Percentiles rank a stretch among this genome's conserved stretches.
Evolutionary conservation across 2,329 filamentous ascomycete genomes (phyloP).

Genomic region (Grosmannia serpens): DNA sequence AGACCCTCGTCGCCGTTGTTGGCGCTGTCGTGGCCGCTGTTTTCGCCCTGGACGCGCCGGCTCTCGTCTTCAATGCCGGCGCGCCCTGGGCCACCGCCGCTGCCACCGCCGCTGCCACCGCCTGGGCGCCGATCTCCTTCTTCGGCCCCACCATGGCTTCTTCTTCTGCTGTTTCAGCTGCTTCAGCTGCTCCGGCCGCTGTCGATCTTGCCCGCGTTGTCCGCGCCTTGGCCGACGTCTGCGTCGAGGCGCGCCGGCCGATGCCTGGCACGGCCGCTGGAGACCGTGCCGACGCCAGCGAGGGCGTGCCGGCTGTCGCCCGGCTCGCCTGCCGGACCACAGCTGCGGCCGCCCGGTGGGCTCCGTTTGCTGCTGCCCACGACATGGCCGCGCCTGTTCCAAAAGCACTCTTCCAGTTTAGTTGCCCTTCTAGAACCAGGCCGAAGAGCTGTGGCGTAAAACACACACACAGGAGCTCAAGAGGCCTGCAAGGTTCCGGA

Average conservation of each 20-base stretch:
- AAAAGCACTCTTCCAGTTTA: neutral
- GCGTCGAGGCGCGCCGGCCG: conserved; percentile 8
- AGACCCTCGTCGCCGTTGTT: neutral
- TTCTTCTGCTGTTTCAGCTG: too few relatives aligned
- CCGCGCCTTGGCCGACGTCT: conserved; percentile 5
- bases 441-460: too few relatives aligned
- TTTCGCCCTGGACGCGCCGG: neutral
- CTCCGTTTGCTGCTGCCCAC: conserved; percentile 9
- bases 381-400: conserved; percentile 5
- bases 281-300: neutral
- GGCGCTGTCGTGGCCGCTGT: conserved; percentile 1
- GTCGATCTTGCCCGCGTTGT: neutral
- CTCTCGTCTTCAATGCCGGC: neutral
- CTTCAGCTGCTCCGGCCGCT: neutral
- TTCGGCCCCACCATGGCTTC: neutral
- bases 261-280: neutral
- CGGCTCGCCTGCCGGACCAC: neutral
- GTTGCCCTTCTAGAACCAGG: neutral
- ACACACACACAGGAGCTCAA: too few relatives aligned
- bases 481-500: too few relatives aligned
- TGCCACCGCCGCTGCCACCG: neutral
- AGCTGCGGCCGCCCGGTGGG: conserved; percentile 5
- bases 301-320: neutral
- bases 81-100: neutral
- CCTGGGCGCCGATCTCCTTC: neutral